These are phyloP conservation scores for Beta lomatogona DNA, from an alignment of 179 eudicot genomes.

Conservation along the genomic window DNA sequence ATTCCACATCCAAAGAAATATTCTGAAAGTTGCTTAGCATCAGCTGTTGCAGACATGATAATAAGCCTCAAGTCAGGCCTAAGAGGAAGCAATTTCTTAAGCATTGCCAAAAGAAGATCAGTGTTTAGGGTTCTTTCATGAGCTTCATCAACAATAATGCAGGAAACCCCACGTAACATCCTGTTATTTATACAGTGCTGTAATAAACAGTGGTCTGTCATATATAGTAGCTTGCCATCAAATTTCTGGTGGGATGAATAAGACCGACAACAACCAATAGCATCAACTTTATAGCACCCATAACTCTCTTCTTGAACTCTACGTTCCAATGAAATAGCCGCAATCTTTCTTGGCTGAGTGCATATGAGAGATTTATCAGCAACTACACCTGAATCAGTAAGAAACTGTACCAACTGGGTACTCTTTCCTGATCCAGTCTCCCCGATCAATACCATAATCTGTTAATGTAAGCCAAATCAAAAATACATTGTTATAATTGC, in stretches of 20 bases:
- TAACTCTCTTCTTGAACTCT: slow-evolving; percentile 78
- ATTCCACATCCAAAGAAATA: slow-evolving; percentile 78
- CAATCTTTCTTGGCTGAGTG: slow-evolving; percentile 96
- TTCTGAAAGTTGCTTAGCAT: slow-evolving; percentile 73
- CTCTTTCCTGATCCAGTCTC: slow-evolving; percentile 99
- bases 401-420: slow-evolving; percentile 91
- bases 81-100: slow-evolving; percentile 62
- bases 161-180: slow-evolving; percentile 64
- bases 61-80: slow-evolving; percentile 81
- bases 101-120: slow-evolving; percentile 81
- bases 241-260: slow-evolving; percentile 51
- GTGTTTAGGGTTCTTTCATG: slow-evolving; percentile 96
- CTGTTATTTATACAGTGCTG: slow-evolving; percentile 80
- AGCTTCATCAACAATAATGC: slow-evolving; percentile 92
- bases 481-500: neutral
- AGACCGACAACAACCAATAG: slow-evolving; percentile 48
- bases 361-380: slow-evolving; percentile 60
- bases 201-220: slow-evolving; percentile 92
- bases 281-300: slow-evolving; percentile 56
- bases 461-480: slow-evolving; percentile 21
- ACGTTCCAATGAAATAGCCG: slow-evolving; percentile 70
- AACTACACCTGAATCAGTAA: slow-evolving; percentile 78
- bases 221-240: slow-evolving; percentile 54
- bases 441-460: slow-evolving; percentile 84
- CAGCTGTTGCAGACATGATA: slow-evolving; percentile 97